A percentile compares a stretch with the other conserved stretches of the same genome.
phyloP scores from a whole-genome alignment of 306 rosid species.

The Comarum palustre region DNA sequence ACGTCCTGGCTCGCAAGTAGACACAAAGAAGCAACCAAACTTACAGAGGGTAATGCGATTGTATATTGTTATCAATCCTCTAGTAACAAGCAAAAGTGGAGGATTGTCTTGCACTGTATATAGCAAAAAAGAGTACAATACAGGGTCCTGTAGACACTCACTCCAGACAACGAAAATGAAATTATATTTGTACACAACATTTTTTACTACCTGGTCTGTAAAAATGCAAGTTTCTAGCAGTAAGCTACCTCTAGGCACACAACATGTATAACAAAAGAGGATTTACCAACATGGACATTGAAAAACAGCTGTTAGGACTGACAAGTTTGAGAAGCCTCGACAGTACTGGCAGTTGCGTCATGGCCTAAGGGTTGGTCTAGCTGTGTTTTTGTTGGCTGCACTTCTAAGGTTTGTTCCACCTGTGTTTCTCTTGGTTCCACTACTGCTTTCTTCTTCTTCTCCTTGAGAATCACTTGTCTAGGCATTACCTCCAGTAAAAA shows the following conservation, averaged over 20 bases:
- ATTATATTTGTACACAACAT: conserved; percentile 11
- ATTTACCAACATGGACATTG: background rate
- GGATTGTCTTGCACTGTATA: background rate
- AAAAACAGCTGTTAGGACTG: conserved; percentile 9
- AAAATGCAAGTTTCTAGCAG: background rate
- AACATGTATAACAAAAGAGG: background rate
- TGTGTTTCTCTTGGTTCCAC: conserved; percentile 28
- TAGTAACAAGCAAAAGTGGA: background rate
- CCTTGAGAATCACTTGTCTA: conserved; percentile 79
- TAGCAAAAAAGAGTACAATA: background rate
- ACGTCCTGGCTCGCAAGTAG: background rate
- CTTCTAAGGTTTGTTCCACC: conserved; percentile 31
- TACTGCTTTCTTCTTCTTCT: conserved; percentile 72
- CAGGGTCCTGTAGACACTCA: background rate
- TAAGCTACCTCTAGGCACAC: background rate
- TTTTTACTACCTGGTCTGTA: background rate
- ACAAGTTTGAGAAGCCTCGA: background rate
- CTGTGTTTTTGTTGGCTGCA: conserved; percentile 25
- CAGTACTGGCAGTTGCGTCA: background rate
- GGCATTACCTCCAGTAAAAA: conserved; percentile 95
- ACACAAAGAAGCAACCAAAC: background rate
- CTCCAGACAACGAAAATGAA: background rate
- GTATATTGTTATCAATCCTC: background rate
- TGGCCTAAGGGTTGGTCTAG: conserved; percentile 26
- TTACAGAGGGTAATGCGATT: background rate